Evolutionary conservation across 2,329 filamentous ascomycete genomes (phyloP).

Genomic region (Exophiala xenobiotica): DNA sequence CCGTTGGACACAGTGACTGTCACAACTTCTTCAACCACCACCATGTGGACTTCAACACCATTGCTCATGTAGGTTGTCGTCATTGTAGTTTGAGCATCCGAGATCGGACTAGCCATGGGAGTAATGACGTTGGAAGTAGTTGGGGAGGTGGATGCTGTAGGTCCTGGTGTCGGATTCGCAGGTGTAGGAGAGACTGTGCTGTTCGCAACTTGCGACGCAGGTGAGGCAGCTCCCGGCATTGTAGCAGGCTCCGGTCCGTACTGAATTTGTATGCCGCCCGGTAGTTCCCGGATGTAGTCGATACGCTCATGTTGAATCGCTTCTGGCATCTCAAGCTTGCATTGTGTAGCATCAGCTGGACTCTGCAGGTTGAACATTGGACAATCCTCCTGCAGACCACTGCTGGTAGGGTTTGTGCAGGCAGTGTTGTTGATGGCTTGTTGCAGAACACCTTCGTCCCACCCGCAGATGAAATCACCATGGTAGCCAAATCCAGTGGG

Average conservation of each 20-base stretch:
- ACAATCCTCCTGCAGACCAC: conserved; percentile 70
- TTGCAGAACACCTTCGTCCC: conserved; percentile 66
- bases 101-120: not conserved
- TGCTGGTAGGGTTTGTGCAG: conserved; percentile 62
- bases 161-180: conserved; percentile 8
- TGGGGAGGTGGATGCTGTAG: conserved; percentile 5
- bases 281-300: conserved; percentile 59
- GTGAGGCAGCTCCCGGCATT: conserved; percentile 6
- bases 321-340: conserved; percentile 61
- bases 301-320: conserved; percentile 54
- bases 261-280: conserved; percentile 59
- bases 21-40: conserved; percentile 29
- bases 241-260: conserved; percentile 45
- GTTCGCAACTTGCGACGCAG: conserved; percentile 2
- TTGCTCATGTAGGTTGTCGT: conserved; percentile 25
- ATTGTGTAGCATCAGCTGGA: conserved; percentile 53
- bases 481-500: conserved; percentile 55
- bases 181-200: conserved; percentile 2
- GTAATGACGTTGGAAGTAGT: conserved; percentile 9
- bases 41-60: conserved; percentile 25
- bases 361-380: conserved; percentile 69
- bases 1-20: conserved; percentile 24
- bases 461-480: conserved; percentile 70
- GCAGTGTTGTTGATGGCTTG: conserved; percentile 60
- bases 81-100: conserved; percentile 6